Base-by-base conservation (phyloP, 139 green algal species). In the Desmodesmus armatus region DNA sequence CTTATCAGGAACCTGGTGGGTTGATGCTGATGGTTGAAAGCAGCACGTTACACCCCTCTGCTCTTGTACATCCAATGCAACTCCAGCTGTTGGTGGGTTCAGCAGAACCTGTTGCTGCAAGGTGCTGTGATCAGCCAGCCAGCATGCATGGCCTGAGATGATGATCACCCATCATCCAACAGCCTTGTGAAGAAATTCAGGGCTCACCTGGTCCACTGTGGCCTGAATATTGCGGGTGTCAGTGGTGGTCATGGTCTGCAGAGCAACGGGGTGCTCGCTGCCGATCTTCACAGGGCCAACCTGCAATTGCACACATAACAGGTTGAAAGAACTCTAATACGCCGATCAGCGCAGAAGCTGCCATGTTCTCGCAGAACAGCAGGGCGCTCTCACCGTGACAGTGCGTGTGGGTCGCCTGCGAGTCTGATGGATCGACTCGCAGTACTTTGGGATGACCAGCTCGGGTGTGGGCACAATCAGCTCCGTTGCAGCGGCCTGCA, bases 211-310 rank as follows among this genome's bases (percentile, higher is more conserved):
- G 33, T 96, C 95, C 13, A 99, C 97, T 15, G 97, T 99, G 4
- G 80, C 92, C 66, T 95, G 81, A 13, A 99, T 90, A 85, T 99
- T 91, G 5, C 94, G 82, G 0, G 97, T 99, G 91, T 99, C 96
- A 5, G 97, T 98, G 1, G 97, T 99, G 27, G 96, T 99, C 97
- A 99, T 99, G 58, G 97, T 99, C 90, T 99, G 97, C 69, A 98
- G 88, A 0, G 94, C 94, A 78, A 99, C 95, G 6, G 88, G 90
- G 91, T 99, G 97, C 29, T 97, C 91, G 84, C 93, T 96, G 69
- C 97, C 97, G 0, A 99, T 91, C 41, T 94, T 92, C 39, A 99
- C 96, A 19, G 96, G 95, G 55, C 97, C 97, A 89, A 98, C 95
- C 94, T 97, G 90, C 87, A 89, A 27, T 55, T 35, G 39, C n/a